Base-by-base conservation (phyloP, 768 basidiomycete species). In the Cystofilobasidium capitatum region DNA sequence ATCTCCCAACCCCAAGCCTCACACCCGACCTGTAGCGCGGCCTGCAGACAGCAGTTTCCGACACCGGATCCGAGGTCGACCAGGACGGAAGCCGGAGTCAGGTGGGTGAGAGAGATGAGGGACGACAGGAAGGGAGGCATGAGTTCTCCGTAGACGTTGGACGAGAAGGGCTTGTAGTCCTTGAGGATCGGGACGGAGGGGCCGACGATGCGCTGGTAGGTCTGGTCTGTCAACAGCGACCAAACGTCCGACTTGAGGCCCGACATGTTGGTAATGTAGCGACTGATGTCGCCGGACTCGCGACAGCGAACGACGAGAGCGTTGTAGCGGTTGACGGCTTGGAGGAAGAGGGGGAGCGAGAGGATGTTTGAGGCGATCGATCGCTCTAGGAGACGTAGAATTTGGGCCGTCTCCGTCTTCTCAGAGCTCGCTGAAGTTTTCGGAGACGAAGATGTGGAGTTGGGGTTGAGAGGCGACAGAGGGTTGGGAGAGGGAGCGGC, bases 191-290 rank as follows among this genome's bases (percentile, higher is more conserved):
- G 31, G 14, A 51, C 26, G 31, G 22, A 29, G 0, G 96, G 96
- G 7, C 93, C 93, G 1, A 97, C 92, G 22, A 85, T 84, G 33
- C 96, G 84, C 74, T 97, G 91, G 73, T 99, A 98, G 42, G 86
- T 88, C 79, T 97, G 91, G 51, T 92, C 91, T 62, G 88, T 81
- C 58, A 94, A 83, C 47, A 87, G 85, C 79, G 85, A 81, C 66
- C 88, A 79, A 2, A 92, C 82, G 39, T 82, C 81, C 57, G 84
- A 80, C 0, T 85, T 87, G 33, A 92, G 74, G 3, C 83, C 85
- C 1, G 65, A 51, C 74, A 75, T 71, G 37, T 36, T 45, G 66
- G 69, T 71, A 35, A 61, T 69, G 22, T 36, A 72, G 44, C 79
- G 76, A 7, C 85, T 79, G 1, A 77, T 75, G 24, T 79, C 75